A percentile compares a stretch with the other conserved stretches of the same genome.
phyloP scores from a whole-genome alignment of 2,329 filamentous ascomycete genomes.

The Trichothecium roseum region DNA sequence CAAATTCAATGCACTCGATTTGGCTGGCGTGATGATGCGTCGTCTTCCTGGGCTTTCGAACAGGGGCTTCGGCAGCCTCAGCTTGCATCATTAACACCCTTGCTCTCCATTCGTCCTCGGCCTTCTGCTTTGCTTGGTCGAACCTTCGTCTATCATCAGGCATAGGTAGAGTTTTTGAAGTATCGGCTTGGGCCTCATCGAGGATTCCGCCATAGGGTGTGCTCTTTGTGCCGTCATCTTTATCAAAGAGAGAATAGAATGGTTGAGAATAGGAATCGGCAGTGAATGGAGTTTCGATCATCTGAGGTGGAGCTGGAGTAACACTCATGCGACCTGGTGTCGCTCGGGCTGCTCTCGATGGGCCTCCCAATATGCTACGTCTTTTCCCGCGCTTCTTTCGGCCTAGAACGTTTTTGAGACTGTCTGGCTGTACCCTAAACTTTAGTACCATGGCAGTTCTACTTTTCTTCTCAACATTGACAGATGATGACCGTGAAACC shows the following conservation, averaged over 20 bases:
- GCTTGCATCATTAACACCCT: conserved; percentile 50
- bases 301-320: conserved; percentile 9
- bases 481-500: conserved; percentile 25
- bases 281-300: conserved; percentile 46
- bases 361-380: conserved; percentile 10
- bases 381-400: conserved; percentile 21
- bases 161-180: conserved; percentile 74
- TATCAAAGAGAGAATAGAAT: conserved; percentile 82
- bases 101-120: conserved; percentile 84
- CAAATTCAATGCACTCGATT: conserved; percentile 98
- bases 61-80: conserved; percentile 44
- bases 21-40: conserved; percentile 76
- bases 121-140: conserved; percentile 79
- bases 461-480: conserved; percentile 28
- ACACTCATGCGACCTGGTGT: conserved; percentile 4
- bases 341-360: conserved; percentile 13
- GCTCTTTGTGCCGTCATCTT: conserved; percentile 81
- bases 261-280: conserved; percentile 58
- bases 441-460: conserved; percentile 23
- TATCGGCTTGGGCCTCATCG: conserved; percentile 81
- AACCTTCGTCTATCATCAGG: conserved; percentile 76
- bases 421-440: conserved; percentile 24
- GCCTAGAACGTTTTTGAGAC: conserved; percentile 25
- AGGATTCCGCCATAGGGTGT: conserved; percentile 95
- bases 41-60: conserved; percentile 61